phyloP scores from a whole-genome alignment of 1,284 basidiomycete genomes.

The Trametes pubescens region DNA sequence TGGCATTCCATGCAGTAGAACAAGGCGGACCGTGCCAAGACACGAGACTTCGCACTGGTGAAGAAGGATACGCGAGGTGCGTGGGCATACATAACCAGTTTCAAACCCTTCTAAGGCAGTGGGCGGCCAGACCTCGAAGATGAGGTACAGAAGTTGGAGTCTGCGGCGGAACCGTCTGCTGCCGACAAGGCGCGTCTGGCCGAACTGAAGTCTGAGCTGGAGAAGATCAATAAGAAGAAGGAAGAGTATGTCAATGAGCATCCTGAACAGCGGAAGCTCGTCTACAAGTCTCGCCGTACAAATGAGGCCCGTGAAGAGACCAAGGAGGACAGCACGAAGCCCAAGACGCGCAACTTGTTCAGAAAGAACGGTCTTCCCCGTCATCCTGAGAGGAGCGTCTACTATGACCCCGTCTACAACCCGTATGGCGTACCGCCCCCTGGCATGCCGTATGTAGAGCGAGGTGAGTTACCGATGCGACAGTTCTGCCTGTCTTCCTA shows the following conservation, averaged over 20 bases:
- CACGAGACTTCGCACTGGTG: conserved; percentile 82
- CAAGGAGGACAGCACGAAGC: conserved; percentile 44
- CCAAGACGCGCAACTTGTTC: conserved; percentile 72
- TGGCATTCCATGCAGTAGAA: conserved; percentile 71
- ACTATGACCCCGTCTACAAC: conserved; percentile 94
- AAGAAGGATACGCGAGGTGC: conserved; percentile 88
- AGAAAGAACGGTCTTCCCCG: conserved; percentile 83
- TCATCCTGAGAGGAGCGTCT: conserved; percentile 89
- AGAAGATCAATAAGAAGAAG: conserved; percentile 84
- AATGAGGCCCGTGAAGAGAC: conserved; percentile 56
- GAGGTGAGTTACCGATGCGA: conserved; percentile 61
- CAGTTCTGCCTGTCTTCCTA: neutral
- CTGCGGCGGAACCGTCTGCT: conserved; percentile 49
- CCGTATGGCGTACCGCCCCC: conserved; percentile 96
- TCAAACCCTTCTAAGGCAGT: neutral
- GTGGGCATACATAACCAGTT: conserved; percentile 21
- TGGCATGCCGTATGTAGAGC: conserved; percentile 93
- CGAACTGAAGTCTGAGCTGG: conserved; percentile 80
- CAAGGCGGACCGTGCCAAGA: conserved; percentile 80
- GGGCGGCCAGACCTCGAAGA: conserved; percentile 67
- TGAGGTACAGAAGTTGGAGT: conserved; percentile 72
- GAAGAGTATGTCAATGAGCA: conserved; percentile 91
- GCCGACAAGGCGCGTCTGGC: conserved; percentile 64
- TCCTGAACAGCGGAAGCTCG: conserved; percentile 85
- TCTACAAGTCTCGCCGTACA: conserved; percentile 64